These are phyloP conservation scores for Phytopythium vexans DNA, from an alignment of 352 stramenopile species.

Conservation along the genomic window DNA sequence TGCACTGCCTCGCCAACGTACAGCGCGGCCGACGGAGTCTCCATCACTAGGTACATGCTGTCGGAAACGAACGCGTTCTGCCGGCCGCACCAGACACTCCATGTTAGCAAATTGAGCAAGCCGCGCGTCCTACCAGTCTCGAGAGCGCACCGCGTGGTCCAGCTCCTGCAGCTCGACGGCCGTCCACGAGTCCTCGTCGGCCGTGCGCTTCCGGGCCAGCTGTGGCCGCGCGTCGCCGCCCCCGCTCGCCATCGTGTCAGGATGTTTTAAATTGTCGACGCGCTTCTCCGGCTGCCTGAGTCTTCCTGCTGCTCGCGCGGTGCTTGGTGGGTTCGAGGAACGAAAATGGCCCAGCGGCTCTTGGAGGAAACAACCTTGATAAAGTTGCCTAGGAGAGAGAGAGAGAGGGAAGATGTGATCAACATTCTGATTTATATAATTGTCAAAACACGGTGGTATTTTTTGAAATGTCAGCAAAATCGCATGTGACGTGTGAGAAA, in stretches of 20 bases:
- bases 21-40: conserved; percentile 48
- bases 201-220: conserved; percentile 20
- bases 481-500: not conserved
- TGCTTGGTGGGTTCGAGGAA: no score
- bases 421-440: no score
- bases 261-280: not conserved
- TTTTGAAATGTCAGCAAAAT: no score
- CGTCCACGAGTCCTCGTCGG: conserved; percentile 85
- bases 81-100: conserved; percentile 1
- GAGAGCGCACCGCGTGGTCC: conserved; percentile 55
- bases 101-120: conserved; percentile 3
- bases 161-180: conserved; percentile 78
- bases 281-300: not conserved
- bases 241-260: no score
- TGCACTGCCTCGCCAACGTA: conserved; percentile 65
- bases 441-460: no score
- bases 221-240: not conserved
- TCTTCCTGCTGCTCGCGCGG: no score
- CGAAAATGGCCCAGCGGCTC: not conserved
- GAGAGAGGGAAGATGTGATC: no score
- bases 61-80: conserved; percentile 76
- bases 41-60: conserved; percentile 80
- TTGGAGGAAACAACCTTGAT: not conserved
- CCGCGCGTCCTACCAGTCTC: not conserved
- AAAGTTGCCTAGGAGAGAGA: no score